Percentiles rank a stretch among this genome's conserved stretches.
These are phyloP conservation scores for Tuber melanosporum DNA, from an alignment of 495 filamentous ascomycete species.

Conservation along the genomic window DNA sequence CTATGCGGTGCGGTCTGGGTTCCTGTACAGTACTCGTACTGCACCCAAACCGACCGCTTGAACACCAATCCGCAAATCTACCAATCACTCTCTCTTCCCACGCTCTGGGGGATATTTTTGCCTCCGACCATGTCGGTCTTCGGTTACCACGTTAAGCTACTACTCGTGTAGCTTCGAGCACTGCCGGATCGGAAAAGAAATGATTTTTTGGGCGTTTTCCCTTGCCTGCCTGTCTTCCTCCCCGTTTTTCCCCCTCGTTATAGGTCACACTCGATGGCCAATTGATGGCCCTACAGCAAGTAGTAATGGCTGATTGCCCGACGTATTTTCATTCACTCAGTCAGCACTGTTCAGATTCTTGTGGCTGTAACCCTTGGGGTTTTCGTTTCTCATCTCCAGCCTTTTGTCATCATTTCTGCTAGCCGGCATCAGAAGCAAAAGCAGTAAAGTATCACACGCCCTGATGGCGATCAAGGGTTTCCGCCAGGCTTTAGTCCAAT, in stretches of 20 bases:
- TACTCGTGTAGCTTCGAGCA: background rate
- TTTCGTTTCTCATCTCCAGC: background rate
- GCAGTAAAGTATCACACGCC: background rate
- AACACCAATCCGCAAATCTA: background rate
- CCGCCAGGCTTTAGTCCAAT: background rate
- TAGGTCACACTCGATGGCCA: background rate
- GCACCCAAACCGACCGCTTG: background rate
- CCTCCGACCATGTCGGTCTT: background rate
- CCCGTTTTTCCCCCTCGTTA: background rate
- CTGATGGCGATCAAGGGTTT: background rate
- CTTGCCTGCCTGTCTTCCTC: background rate
- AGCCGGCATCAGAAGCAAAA: background rate
- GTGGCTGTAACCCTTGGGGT: background rate
- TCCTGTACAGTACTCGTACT: background rate
- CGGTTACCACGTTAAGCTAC: background rate
- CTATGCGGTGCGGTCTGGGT: background rate
- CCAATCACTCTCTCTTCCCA: background rate
- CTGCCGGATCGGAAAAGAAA: background rate
- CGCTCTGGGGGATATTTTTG: background rate
- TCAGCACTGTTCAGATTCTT: background rate
- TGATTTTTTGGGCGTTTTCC: background rate
- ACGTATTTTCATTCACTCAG: background rate
- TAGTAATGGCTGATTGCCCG: background rate
- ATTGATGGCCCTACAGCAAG: background rate
- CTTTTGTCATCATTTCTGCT: background rate